Evolutionary conservation across 768 basidiomycete species (phyloP).

Genomic region (Leccinum disarticulatum): DNA sequence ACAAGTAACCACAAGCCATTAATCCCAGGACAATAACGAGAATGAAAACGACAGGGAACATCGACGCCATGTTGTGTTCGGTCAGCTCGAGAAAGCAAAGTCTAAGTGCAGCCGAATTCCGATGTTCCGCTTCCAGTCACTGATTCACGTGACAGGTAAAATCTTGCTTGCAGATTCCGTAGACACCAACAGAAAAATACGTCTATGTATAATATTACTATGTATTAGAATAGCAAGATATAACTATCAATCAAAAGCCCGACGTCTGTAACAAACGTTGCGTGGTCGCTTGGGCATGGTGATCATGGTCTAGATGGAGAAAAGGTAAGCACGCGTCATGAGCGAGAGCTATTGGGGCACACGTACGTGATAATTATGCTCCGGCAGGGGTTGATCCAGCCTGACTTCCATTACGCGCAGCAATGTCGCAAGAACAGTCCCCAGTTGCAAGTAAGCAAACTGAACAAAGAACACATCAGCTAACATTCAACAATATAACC

Average conservation of each 20-base stretch:
- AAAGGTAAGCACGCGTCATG: slow-evolving; percentile 8
- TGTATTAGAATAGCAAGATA: slow-evolving; percentile 3
- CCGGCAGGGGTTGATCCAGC: slow-evolving; percentile 63
- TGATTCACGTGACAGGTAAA: background rate
- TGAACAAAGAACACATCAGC: slow-evolving; percentile 29
- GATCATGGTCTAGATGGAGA: slow-evolving; percentile 77
- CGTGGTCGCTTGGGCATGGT: slow-evolving; percentile 78
- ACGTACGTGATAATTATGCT: slow-evolving; percentile 88
- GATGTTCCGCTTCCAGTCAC: background rate
- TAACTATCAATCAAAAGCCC: slow-evolving; percentile 47
- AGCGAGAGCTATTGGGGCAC: background rate
- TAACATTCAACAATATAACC: background rate
- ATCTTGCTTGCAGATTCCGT: background rate
- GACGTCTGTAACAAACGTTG: slow-evolving; percentile 63
- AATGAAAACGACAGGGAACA: slow-evolving; percentile 67
- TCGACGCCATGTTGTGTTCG: slow-evolving; percentile 56
- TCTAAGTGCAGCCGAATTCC: background rate
- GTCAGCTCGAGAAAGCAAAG: background rate
- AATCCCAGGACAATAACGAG: slow-evolving; percentile 64
- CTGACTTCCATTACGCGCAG: slow-evolving; percentile 75
- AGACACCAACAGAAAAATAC: background rate
- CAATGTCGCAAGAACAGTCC: slow-evolving; percentile 76
- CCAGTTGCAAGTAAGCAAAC: slow-evolving; percentile 95
- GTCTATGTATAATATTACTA: slow-evolving; percentile 8
- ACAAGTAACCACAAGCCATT: slow-evolving; percentile 63